Conservation (phyloP, 2,329 filamentous ascomycete genomes). For the Verticillium nubilum region DNA sequence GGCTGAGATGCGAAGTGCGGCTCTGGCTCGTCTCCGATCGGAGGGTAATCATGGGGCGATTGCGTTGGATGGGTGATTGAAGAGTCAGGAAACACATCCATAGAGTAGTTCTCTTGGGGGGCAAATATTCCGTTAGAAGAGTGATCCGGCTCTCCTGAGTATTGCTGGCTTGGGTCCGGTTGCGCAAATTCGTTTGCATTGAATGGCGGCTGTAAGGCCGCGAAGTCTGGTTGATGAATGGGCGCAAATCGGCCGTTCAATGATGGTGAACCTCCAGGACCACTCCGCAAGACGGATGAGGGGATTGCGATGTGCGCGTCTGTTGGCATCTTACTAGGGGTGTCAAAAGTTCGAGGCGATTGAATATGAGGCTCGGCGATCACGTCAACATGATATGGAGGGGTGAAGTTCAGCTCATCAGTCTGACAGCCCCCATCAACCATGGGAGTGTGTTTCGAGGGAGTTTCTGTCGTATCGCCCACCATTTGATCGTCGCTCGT, state of each 20-base stretch:
- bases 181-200: neutral
- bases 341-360: neutral
- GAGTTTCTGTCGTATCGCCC: constrained; percentile 1
- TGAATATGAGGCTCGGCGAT: constrained; percentile 7
- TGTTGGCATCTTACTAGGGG: neutral
- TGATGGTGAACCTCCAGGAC: neutral
- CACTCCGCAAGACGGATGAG: neutral
- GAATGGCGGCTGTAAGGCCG: neutral
- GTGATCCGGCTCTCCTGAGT: neutral
- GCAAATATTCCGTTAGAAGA: neutral
- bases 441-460: constrained; percentile 17
- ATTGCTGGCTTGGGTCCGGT: neutral
- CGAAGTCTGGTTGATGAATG: neutral
- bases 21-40: neutral
- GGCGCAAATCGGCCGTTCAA: neutral
- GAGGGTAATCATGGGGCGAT: neutral
- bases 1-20: constrained; percentile 1
- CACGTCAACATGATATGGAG: constrained; percentile 11
- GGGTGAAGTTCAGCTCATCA: constrained; percentile 14
- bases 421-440: constrained; percentile 25
- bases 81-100: neutral
- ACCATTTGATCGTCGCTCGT: neutral
- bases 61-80: neutral
- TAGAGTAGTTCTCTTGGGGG: neutral
- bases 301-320: neutral